Conservation (phyloP, 192 early-diverging fungal species). For the Backusella psychrophila region DNA sequence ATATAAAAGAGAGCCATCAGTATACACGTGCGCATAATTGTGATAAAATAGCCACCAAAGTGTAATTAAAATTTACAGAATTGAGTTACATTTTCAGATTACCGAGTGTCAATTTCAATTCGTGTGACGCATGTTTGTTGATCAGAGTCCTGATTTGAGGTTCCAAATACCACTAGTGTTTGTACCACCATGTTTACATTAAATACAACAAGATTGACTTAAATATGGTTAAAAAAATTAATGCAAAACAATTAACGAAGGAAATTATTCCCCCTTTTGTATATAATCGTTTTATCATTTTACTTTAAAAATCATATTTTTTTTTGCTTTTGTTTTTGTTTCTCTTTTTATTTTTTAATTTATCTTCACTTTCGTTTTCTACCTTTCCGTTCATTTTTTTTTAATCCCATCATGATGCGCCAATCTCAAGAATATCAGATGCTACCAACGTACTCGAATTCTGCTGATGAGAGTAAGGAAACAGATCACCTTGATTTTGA, state of each 20-base stretch:
- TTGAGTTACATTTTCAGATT: neutral
- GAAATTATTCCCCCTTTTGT: neutral
- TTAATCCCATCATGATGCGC: neutral
- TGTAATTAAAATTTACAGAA: neutral
- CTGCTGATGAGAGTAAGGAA: neutral
- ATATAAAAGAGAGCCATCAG: neutral
- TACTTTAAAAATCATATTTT: neutral
- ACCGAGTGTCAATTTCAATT: neutral
- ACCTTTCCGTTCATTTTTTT: neutral
- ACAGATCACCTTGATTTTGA: neutral
- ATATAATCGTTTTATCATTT: neutral
- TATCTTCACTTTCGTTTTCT: neutral
- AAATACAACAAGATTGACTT: neutral
- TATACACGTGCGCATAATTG: neutral
- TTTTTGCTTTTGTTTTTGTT: neutral
- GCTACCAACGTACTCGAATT: neutral
- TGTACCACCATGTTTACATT: neutral
- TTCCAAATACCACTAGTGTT: neutral
- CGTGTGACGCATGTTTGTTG: neutral
- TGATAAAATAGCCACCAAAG: neutral
- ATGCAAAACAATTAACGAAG: conserved; percentile 5
- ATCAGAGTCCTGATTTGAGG: neutral
- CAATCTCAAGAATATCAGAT: conserved; percentile 3
- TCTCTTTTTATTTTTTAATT: neutral
- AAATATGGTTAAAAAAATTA: neutral